A percentile compares a stretch with the other conserved stretches of the same genome.
phyloP scores from a whole-genome alignment of 2,329 filamentous ascomycete species.

The Diplodia corticola region DNA sequence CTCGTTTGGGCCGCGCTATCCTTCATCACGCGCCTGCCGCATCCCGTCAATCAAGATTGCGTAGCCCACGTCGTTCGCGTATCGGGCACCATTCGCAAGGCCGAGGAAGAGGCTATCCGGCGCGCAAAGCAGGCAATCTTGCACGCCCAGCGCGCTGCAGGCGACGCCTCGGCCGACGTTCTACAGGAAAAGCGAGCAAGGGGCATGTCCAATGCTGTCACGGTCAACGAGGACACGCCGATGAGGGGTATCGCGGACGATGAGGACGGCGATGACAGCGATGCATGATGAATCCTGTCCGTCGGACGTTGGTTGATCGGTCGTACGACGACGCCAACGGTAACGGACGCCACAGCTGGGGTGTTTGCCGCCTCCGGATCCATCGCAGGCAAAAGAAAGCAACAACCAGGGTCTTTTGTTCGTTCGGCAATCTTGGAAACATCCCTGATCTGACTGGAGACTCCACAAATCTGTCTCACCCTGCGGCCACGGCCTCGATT shows the following conservation, averaged over 20 bases:
- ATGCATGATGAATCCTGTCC: background rate
- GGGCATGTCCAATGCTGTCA: background rate
- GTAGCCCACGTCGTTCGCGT: conserved; percentile 83
- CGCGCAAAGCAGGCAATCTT: conserved; percentile 57
- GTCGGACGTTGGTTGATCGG: background rate
- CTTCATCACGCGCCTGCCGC: conserved; percentile 70
- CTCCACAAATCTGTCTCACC: conserved; percentile 15
- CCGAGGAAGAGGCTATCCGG: conserved; percentile 83
- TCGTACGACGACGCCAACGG: background rate
- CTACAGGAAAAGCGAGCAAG: background rate
- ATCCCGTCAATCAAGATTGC: conserved; percentile 62
- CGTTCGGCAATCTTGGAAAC: conserved; percentile 18
- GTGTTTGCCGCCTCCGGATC: background rate
- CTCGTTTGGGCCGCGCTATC: conserved; percentile 89
- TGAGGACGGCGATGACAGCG: background rate
- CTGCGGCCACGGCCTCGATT: conserved; percentile 1
- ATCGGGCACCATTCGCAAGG: conserved; percentile 89
- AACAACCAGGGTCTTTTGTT: background rate
- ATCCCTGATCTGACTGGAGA: conserved; percentile 10
- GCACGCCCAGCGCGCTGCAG: background rate
- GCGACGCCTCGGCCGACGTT: conserved; percentile 10
- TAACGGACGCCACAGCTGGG: background rate
- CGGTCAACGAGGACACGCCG: background rate
- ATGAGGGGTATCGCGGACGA: conserved; percentile 5
- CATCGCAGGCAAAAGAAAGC: background rate